Evolutionary conservation across 176 grass and related monocot genomes (phyloP), one percentile per base, ranked within the genome.

Genomic region (Saccharum officinarum): DNA sequence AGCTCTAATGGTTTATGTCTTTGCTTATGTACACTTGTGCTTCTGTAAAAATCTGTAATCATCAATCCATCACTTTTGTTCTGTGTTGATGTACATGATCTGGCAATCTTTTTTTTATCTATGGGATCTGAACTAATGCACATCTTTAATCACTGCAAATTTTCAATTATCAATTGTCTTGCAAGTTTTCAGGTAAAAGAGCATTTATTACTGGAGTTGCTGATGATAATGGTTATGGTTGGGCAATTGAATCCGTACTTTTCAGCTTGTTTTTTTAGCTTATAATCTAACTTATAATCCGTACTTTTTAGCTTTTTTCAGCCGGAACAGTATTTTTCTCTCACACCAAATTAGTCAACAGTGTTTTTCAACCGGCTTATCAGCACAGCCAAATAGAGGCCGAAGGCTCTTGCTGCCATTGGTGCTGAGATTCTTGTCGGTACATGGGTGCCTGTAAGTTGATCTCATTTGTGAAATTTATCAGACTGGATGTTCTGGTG

Each of bases 361-460:
- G n/a, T n/a, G n/a, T n/a, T n/a, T n/a, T n/a, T n/a, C n/a, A n/a
- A n/a, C n/a, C n/a, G n/a, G n/a, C n/a, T n/a, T n/a, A n/a, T n/a
- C n/a, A n/a, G n/a, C n/a, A n/a, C n/a, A n/a, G n/a, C n/a, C n/a
- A n/a, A n/a, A n/a, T n/a, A n/a, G n/a, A n/a, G n/a, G n/a, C n/a
- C n/a, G n/a, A 95, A 98, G 83, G 76, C 93, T 85, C 96, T 98
- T 86, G 93, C 96, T 90, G 91, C 91, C 63, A 93, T 89, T 69
- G 96, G 96, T 69, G 96, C 96, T 67, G 93, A 98, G 52, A 95
- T 98, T 82, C 89, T 98, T 83, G 91, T 98, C 87, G 96, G 93
- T 90, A 98, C 96, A 85, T 98, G 96, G 96, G 96, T 98, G 44
- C 96, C 96, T 81, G 96, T 98, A 95, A 73, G 92, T 92, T 66